Evolutionary conservation across 805 yeast species (phyloP), one percentile per base, ranked within the genome.

Genomic region (Nakazawaea molendinolei): DNA sequence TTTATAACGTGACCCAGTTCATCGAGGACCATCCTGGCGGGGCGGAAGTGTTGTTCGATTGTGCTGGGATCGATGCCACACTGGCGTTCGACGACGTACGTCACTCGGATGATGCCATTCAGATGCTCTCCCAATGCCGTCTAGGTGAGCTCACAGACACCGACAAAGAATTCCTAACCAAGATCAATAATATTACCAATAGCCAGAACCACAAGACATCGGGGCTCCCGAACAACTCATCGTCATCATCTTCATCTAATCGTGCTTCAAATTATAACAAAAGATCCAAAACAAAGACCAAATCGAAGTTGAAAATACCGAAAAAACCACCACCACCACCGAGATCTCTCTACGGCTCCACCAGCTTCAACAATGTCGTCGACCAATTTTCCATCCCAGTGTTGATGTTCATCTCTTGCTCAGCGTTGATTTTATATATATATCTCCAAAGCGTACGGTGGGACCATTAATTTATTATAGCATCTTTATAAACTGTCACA

Each of bases 41-140:
- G 39, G 81, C 79, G 38, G 95, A 85, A 53, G 83, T 85, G 22
- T 65, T 86, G 39, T 60, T 74, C 34, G 95, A 85, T 48, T 71
- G 76, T 52, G 95, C 83, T 22, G 95, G 95, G 29, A 69, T 71
- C 41, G 95, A 86, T 55, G 89, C 87, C 36, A 76, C 85, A 10
- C 62, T 55, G 33, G 73, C 78, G 17, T 78, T 77, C 46, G 78
- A 74, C 25, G 97, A 90, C 51, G 65, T 64, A 15, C 62, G 63
- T 3, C 96, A 90, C 57, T 78, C 92, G 4, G 90, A 84, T 43
- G 64, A 80, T 31, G 95, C 97, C 1, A 82, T 84, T 56, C 92
- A 85, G 35, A 80, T 89, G 71, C 63, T 90, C 44, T 84, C 81
- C 43, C 95, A 89, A 30, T 79, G 71, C 40, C 81, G 77, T 60